These are phyloP conservation scores for Silybum marianum DNA, from an alignment of 129 eudicot genomes.

Conservation along the genomic window DNA sequence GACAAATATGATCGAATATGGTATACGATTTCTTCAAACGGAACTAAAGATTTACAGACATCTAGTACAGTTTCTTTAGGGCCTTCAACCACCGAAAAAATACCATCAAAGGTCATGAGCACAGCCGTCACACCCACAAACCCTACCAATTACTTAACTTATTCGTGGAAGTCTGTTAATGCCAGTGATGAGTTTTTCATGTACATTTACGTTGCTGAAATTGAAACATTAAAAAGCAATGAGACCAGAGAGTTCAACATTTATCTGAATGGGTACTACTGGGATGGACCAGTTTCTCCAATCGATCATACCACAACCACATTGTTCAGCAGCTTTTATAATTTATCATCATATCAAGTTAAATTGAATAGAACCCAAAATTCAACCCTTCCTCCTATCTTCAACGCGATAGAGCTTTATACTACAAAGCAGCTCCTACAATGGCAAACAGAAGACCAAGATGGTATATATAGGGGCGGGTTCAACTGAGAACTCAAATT, in stretches of 20 bases:
- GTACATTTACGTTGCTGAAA: constrained; percentile 47
- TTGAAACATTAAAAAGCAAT: constrained; percentile 20
- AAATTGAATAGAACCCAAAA: constrained; percentile 10
- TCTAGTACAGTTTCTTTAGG: background rate
- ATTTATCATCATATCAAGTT: background rate
- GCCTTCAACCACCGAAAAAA: background rate
- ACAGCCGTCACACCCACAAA: constrained; percentile 17
- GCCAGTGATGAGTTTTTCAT: constrained; percentile 11
- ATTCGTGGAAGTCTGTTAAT: background rate
- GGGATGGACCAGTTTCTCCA: constrained; percentile 23
- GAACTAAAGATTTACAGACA: constrained; percentile 8
- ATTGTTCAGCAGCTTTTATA: background rate
- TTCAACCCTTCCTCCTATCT: constrained; percentile 39
- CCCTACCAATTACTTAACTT: background rate
- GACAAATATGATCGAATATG: constrained; percentile 51
- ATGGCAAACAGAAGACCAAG: constrained; percentile 29
- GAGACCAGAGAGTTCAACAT: constrained; percentile 42
- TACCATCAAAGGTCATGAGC: constrained; percentile 33
- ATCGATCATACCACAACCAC: background rate
- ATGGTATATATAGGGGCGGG: constrained; percentile 10
- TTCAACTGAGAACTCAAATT: too few relatives aligned
- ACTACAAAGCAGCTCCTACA: constrained; percentile 13
- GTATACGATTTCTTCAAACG: background rate
- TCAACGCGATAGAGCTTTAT: constrained; percentile 43
- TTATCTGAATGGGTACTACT: constrained; percentile 24